phyloP scores from a whole-genome alignment of 2,329 filamentous ascomycete species.

The Zymoseptoria passerinii region DNA sequence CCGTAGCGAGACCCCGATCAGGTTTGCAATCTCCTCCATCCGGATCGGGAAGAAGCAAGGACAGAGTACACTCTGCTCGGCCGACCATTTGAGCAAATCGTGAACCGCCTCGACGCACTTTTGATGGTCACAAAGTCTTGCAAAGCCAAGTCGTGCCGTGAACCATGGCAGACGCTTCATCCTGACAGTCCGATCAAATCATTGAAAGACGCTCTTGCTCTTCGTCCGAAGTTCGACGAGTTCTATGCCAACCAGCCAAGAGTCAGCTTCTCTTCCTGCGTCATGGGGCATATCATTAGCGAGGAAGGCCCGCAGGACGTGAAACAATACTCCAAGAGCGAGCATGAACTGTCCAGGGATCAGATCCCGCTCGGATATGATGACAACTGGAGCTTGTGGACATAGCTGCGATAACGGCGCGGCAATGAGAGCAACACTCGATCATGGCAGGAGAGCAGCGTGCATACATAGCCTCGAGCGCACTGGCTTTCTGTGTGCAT shows the following conservation, averaged over 20 bases:
- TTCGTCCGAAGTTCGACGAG: constrained; percentile 21
- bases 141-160: constrained; percentile 22
- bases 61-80: constrained; percentile 12
- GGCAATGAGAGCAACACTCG: too few relatives aligned
- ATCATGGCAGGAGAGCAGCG: too few relatives aligned
- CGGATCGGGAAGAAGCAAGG: constrained; percentile 1
- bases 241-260: constrained; percentile 31
- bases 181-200: constrained; percentile 21
- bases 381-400: too few relatives aligned
- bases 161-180: constrained; percentile 28
- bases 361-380: not conserved
- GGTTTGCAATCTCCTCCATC: constrained; percentile 18
- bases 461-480: too few relatives aligned
- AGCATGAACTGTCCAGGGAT: not conserved
- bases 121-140: constrained; percentile 30
- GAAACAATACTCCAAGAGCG: too few relatives aligned
- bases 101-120: constrained; percentile 26
- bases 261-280: constrained; percentile 48
- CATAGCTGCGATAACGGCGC: too few relatives aligned
- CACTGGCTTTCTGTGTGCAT: too few relatives aligned
- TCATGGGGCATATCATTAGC: constrained; percentile 47
- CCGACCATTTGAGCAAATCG: constrained; percentile 15
- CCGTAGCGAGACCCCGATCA: constrained; percentile 17
- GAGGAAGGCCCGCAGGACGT: constrained; percentile 44
- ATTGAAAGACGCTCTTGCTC: constrained; percentile 25